Conservation (phyloP, 345 rosid species). For the Clausena lansium region DNA sequence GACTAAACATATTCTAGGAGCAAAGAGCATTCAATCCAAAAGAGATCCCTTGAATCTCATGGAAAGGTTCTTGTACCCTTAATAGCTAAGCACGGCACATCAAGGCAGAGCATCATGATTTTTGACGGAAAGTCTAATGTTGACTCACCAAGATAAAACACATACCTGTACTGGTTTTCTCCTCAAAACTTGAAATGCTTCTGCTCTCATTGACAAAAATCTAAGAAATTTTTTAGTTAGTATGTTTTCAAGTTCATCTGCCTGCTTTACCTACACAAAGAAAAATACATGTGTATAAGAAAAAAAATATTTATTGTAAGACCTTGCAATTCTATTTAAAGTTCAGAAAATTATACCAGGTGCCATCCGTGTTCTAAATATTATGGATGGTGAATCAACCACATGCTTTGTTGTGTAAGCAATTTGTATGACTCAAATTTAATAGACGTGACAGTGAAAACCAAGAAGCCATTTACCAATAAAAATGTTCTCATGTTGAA, state of each 20-base stretch:
- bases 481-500: background rate
- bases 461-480: background rate
- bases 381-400: background rate
- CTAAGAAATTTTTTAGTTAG: slow-evolving; percentile 86
- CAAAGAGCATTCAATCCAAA: background rate
- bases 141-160: slow-evolving; percentile 3
- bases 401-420: background rate
- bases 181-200: slow-evolving; percentile 94
- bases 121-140: slow-evolving; percentile 1
- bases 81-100: background rate
- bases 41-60: background rate
- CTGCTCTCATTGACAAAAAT: slow-evolving; percentile 99
- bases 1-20: background rate
- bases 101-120: background rate
- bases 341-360: background rate
- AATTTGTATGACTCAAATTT: background rate
- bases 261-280: slow-evolving; percentile 73
- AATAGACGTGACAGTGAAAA: background rate
- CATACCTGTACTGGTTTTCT: slow-evolving; percentile 93
- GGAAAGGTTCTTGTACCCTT: background rate
- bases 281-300: background rate
- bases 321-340: slow-evolving; percentile 1
- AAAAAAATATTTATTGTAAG: slow-evolving; percentile 15
- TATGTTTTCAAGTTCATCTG: slow-evolving; percentile 97
- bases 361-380: background rate